Evolutionary conservation across 73 alveolate genomes (phyloP), one percentile per base, ranked within the genome.

Genomic region (Uronychia setigera): DNA sequence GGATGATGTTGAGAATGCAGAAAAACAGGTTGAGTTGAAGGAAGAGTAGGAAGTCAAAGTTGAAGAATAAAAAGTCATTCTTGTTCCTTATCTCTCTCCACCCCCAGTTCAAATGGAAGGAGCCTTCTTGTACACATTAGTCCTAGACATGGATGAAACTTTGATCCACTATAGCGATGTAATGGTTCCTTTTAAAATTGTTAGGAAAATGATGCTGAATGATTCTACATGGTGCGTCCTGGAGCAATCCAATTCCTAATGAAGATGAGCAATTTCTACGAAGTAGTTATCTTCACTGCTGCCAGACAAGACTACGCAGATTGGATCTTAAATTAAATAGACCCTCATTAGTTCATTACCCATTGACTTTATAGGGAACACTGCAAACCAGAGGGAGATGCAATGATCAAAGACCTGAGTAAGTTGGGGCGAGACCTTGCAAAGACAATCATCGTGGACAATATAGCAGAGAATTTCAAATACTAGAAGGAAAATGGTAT

Each of bases 121-220:
- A 19, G 67, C 5, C 67, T 46, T 11, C 67, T 19, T 46, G 26
- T 93, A 93, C 75, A 93, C 97, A 0, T 85, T 93, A 85, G 94
- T 93, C 26, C 76, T 93, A 32, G 97, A 93, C 81, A 78, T 93
- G 87, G 97, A 93, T 93, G 97, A 93, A 79, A 93, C 97, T 31
- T 78, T 93, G 79, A 93, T 93, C 28, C 95, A 93, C 85, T 93
- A 67, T 19, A 46, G 19, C 67, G 67, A 46, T 46, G 67, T 46
- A 46, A 46, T 5, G 67, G 19, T 11, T 11, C 19, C 67, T 19
- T 19, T 46, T 19, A 11, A 5, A 46, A 46, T 46, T n/a, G n/a
- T 30, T 13, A 46, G 67, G 67, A 46, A 46, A 5, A 46, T 11
- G 67, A 19, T 11, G 67, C 67, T 5, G n/a, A 46, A 11, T 46